Evolutionary conservation across 176 grass and related monocot genomes (phyloP), one percentile per base, ranked within the genome.

Genomic region (Oryza meridionalis): DNA sequence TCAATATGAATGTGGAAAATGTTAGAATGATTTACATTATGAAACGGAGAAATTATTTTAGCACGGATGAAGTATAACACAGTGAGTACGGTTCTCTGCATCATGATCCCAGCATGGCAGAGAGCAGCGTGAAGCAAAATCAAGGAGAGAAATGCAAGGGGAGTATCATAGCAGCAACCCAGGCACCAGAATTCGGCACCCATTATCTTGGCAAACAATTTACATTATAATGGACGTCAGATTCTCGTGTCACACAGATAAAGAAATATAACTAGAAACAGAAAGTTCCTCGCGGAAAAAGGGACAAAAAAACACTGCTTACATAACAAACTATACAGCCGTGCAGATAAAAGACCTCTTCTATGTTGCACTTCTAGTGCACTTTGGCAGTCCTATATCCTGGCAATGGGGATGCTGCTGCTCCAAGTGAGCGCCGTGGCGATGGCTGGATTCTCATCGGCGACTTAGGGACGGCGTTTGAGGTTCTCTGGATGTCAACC

Each of bases 391-490:
- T 82, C 84, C 90, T 85, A 77, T 85, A 82, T 21, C 69, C 29
- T 2, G 90, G 81, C 67, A 87, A 83, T 24, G 91, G 88, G 16
- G 88, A 85, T 12, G 77, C 84, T 85, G 16, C 86, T 85, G 11
- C 72, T 82, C 68, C 81, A 38, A 84, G 62, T 10, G 83, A 84
- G 72, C 86, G 88, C 7, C 69, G 84, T 0, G 90, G 85, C 3
- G 90, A 92, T 61, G 88, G 78, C 42, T 76, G 85, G 37, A 32
- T 40, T 76, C 90, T 82, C 67, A 86, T 85, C 17, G 93, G 88
- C 0, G 93, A 95, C 29, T 84, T 95, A 3, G 82, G 79, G 49
- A 87, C 49, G 0, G 86, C 46, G 7, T 71, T 86, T 15, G 90
- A 84, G 40, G 69, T 61, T 78, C 77, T 93, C 73, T 51, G 29